Conservation (phyloP, 495 filamentous ascomycete species). For the Lasiosphaeria ovina region DNA sequence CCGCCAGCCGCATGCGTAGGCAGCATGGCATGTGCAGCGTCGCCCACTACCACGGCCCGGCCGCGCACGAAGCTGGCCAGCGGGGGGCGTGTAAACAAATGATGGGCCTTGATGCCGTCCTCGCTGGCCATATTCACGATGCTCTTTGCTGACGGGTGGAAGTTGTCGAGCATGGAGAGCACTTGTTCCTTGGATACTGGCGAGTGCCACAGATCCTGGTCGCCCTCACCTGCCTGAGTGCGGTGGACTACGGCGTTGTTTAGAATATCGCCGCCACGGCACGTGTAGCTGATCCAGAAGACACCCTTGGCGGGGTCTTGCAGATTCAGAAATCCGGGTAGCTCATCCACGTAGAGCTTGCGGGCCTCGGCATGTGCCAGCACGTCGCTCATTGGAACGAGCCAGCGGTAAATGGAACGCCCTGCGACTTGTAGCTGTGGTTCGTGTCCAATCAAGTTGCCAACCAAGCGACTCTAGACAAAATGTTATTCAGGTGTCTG, state of each 20-base stretch:
- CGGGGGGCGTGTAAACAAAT: constrained; percentile 23
- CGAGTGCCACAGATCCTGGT: constrained; percentile 21
- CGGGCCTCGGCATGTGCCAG: constrained; percentile 31
- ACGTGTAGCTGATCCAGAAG: constrained; percentile 45
- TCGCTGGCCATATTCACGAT: constrained; percentile 29
- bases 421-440: constrained; percentile 19
- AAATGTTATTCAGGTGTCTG: background rate
- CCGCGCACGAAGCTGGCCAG: constrained; percentile 27
- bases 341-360: constrained; percentile 24
- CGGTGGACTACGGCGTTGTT: constrained; percentile 32
- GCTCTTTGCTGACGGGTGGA: constrained; percentile 19
- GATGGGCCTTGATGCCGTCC: constrained; percentile 33
- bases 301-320: constrained; percentile 27
- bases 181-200: constrained; percentile 17
- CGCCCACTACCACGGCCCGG: constrained; percentile 26
- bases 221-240: constrained; percentile 21
- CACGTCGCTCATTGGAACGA: constrained; percentile 41
- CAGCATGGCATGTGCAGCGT: constrained; percentile 34
- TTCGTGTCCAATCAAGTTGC: constrained; percentile 22
- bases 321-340: constrained; percentile 30
- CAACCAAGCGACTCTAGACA: constrained; percentile 32
- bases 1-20: constrained; percentile 31
- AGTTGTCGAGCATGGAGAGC: constrained; percentile 22
- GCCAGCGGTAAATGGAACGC: constrained; percentile 48
- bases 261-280: constrained; percentile 34